Evolutionary conservation across 371 early-diverging fungal species (phyloP).

Genomic region (Apophysomyces elegans): DNA sequence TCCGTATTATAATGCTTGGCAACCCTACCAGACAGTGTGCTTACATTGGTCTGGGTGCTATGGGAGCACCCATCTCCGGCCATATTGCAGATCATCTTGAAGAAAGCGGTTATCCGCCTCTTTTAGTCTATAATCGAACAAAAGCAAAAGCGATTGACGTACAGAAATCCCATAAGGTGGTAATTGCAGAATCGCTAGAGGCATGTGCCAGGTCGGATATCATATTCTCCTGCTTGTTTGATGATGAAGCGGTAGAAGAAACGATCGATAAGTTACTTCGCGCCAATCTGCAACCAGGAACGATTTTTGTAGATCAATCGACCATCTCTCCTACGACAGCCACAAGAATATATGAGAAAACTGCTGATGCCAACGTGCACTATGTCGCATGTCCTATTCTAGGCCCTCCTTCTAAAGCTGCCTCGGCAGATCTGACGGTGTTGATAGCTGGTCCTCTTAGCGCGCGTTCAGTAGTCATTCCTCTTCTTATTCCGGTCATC

Average conservation of each 20-base stretch:
- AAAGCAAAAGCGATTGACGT: conserved; percentile 40
- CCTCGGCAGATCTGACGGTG: conserved; percentile 30
- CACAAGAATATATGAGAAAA: conserved; percentile 16
- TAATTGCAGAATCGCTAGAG: conserved; percentile 28
- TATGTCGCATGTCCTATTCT: conserved; percentile 47
- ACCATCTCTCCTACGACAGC: conserved; percentile 40
- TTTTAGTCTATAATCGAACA: conserved; percentile 60
- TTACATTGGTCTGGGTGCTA: conserved; percentile 61
- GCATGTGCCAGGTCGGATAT: conserved; percentile 47
- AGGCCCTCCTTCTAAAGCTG: conserved; percentile 47
- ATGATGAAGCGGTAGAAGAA: conserved; percentile 48
- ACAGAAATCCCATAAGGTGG: conserved; percentile 24
- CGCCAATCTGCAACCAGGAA: conserved; percentile 23
- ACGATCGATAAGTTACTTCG: conserved; percentile 27
- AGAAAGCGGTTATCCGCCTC: conserved; percentile 26
- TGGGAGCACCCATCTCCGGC: conserved; percentile 57
- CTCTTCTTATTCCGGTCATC: conserved; percentile 36
- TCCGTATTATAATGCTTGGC: neutral
- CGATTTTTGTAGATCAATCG: conserved; percentile 48
- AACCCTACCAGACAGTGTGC: conserved; percentile 31
- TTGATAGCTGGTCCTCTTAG: conserved; percentile 34
- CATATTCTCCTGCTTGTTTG: conserved; percentile 54
- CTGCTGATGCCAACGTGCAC: conserved; percentile 15
- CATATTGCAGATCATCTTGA: conserved; percentile 32
- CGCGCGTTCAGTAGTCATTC: conserved; percentile 17